These are phyloP conservation scores for Wickerhamomyces queroliae DNA, from an alignment of 805 yeast genomes.

Conservation along the genomic window DNA sequence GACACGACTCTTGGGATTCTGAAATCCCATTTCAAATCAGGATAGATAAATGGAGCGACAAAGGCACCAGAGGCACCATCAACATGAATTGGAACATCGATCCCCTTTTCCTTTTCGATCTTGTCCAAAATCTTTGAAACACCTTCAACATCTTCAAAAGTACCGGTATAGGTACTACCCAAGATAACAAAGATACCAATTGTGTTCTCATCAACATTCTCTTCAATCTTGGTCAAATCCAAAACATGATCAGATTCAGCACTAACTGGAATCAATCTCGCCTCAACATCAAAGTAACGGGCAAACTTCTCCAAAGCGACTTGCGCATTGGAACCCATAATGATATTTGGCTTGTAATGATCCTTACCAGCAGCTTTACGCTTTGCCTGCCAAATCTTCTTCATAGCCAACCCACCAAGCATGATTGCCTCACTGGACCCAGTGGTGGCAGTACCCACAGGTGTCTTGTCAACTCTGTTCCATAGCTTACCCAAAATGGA, in stretches of 20 bases:
- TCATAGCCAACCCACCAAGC: constrained; percentile 91
- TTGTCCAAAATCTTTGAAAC: constrained; percentile 64
- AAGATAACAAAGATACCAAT: constrained; percentile 85
- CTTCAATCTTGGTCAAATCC: constrained; percentile 53
- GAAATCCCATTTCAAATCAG: constrained; percentile 82
- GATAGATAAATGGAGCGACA: constrained; percentile 78
- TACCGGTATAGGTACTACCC: constrained; percentile 93
- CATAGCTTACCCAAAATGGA: constrained; percentile 75
- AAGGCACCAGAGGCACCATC: constrained; percentile 94
- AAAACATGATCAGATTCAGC: constrained; percentile 56
- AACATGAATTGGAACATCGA: constrained; percentile 76
- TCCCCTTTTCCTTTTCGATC: constrained; percentile 60
- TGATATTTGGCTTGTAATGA: constrained; percentile 65
- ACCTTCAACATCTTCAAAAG: constrained; percentile 69
- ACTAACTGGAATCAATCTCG: constrained; percentile 65
- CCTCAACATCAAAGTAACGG: constrained; percentile 87
- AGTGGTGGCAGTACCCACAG: constrained; percentile 87
- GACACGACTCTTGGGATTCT: constrained; percentile 68
- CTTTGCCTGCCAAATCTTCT: constrained; percentile 77
- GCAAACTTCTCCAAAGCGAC: constrained; percentile 95
- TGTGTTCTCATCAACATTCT: constrained; percentile 80
- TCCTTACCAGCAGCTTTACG: constrained; percentile 57
- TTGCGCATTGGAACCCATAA: constrained; percentile 91
- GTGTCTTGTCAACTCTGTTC: constrained; percentile 55
- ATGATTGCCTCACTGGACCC: constrained; percentile 94